Base-by-base conservation (phyloP, 2,329 filamentous ascomycete genomes). In the Talaromyces sp. region DNA sequence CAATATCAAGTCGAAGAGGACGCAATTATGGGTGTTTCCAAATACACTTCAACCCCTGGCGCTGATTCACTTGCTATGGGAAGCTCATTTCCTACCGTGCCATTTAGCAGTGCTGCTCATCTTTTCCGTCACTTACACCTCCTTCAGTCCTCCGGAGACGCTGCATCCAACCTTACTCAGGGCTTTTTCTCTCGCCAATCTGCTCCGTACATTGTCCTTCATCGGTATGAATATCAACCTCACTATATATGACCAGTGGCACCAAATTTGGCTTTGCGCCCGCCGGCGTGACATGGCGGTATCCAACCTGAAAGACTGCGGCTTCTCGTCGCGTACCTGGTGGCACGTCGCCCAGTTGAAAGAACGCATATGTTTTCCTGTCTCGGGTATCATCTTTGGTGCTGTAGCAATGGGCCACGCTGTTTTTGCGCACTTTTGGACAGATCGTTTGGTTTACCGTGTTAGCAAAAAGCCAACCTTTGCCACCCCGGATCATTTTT, bases 361-460 rank as follows among this genome's bases (percentile, higher is more conserved):
- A 52, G 89, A 91, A 75, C 89, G 89, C 67, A 71, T 86, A 65
- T 81, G 87, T 72, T 87, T 90, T 31, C 88, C 88, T 0, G 72
- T 91, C 9, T 87, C 89, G 10, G 89, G 88, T 5, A 87, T 88
- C 1, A 69, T 91, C 3, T 91, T 87, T 70, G 89, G 89, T 22
- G 84, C 87, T 0, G 83, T 91, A n/a, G 89, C 89, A 0, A 86
- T 87, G 56, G 81, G 87, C 3, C 87, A 91, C 68, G 89, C 89
- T 2, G 85, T 89, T 68, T 77, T 90, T 64, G 85, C 82, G 72
- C 89, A 92, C 72, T 86, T 91, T 72, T 91, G 88, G 84, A 90
- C 87, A 0, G 79, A 88, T 39, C 82, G 89, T 64, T 74, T 92
- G 69, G 87, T 88, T 11, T 91, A 91, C 76, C 85, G 87, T 0